A percentile compares a stretch with the other conserved stretches of the same genome.
phyloP scores from a whole-genome alignment of 305 asterid genomes.

The Fraxinus platypoda region DNA sequence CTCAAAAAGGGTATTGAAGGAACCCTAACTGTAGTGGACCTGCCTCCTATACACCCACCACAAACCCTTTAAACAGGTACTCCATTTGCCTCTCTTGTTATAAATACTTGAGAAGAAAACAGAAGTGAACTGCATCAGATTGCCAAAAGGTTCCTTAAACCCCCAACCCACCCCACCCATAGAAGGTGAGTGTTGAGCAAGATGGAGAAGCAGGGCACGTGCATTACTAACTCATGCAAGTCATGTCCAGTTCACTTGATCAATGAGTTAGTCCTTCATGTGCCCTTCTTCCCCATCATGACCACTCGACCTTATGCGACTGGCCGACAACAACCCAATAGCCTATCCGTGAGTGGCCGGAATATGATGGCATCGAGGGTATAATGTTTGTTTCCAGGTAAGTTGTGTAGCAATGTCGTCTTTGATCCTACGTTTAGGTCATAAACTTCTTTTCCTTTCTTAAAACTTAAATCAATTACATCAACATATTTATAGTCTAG shows the following conservation, averaged over 20 bases:
- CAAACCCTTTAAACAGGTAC: conserved; percentile 13
- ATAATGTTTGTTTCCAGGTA: conserved; percentile 22
- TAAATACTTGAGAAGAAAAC: conserved; percentile 30
- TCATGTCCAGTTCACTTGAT: not conserved
- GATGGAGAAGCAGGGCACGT: conserved; percentile 99
- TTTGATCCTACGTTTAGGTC: too few relatives aligned
- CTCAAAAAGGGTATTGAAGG: conserved; percentile 13
- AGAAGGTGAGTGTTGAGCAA: conserved; percentile 63
- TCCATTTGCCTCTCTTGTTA: conserved; percentile 28
- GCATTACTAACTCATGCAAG: conserved; percentile 57
- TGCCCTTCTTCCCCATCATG: conserved; percentile 98
- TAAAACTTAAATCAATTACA: not conserved
- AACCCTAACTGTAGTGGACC: conserved; percentile 1
- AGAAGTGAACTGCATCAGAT: conserved; percentile 16
- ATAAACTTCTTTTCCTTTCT: not conserved
- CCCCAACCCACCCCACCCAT: not conserved
- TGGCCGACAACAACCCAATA: not conserved
- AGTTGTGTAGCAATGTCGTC: not conserved
- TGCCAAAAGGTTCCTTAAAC: not conserved
- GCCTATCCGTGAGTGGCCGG: not conserved
- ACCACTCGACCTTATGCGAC: conserved; percentile 50
- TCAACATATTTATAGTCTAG: not conserved
- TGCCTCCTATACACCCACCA: conserved; percentile 21
- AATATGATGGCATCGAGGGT: not conserved
- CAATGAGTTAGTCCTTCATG: conserved; percentile 80